A percentile compares a stretch with the other conserved stretches of the same genome.
These are phyloP conservation scores for barrel medic (Medicago truncatula) DNA, from an alignment of 306 rosid genomes.

Conservation along the genomic window DNA sequence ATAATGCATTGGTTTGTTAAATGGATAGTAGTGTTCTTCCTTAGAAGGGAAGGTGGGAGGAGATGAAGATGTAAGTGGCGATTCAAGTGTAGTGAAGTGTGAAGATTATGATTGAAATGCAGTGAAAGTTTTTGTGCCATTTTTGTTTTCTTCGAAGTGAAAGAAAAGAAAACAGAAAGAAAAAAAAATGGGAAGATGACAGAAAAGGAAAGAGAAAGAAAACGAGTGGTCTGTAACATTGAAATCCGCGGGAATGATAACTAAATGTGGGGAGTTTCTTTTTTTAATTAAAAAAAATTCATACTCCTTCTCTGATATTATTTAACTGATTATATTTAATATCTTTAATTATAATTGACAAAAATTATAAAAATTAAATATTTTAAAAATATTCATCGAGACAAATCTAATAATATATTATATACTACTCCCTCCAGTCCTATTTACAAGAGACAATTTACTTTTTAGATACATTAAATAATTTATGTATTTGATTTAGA, in stretches of 20 bases:
- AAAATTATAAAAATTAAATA: too few relatives aligned
- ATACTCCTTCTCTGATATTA: too few relatives aligned
- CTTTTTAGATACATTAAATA: too few relatives aligned
- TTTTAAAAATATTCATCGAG: too few relatives aligned
- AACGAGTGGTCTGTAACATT: conserved; percentile 1
- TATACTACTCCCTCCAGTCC: too few relatives aligned
- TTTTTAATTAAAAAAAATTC: too few relatives aligned
- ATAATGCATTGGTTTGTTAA: conserved; percentile 39
- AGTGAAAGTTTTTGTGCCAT: conserved; percentile 47
- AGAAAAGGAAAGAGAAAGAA: neutral
- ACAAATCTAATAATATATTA: too few relatives aligned
- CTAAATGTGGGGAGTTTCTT: too few relatives aligned
- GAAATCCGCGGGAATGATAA: conserved; percentile 13
- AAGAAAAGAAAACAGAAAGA: neutral
- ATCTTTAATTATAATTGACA: too few relatives aligned
- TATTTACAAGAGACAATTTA: too few relatives aligned
- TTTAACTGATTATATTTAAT: too few relatives aligned
- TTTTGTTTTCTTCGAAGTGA: neutral
- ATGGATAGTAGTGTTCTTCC: neutral
- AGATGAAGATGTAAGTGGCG: conserved; percentile 12
- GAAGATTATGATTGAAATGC: conserved; percentile 5
- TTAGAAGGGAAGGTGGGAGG: conserved; percentile 34
- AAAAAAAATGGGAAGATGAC: neutral
- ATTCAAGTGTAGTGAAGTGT: conserved; percentile 9
- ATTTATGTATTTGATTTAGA: too few relatives aligned